Evolutionary conservation across 2,329 filamentous ascomycete genomes (phyloP), one percentile per base, ranked within the genome.

Genomic region (Penicillium sp.): DNA sequence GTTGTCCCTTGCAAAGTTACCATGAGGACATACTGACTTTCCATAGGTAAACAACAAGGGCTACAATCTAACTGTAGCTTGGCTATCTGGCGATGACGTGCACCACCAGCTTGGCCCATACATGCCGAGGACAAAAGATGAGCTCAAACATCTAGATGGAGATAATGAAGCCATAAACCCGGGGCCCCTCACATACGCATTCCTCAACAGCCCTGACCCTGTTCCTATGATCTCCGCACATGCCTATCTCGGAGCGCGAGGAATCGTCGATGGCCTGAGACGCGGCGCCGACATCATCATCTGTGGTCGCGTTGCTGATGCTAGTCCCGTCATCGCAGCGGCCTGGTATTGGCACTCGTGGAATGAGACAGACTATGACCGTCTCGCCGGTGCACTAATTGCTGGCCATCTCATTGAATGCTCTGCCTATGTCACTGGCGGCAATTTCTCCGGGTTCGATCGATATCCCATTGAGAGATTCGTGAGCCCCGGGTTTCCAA

Each of bases 281-380:
- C 58, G 69, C 6, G 77, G 77, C 1, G 77, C 76, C 1, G 75
- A 79, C 59, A 78, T 80, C 54, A 69, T 80, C 4, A 69, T 80
- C n/a, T 78, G 75, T 60, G 78, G 77, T 4, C 66, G 77, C 16
- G 75, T 78, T 1, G 62, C 76, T 4, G 77, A 79, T 67, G 81
- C 82, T 0, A 79, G 78, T 2, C 82, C 82, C 0, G 82, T 85
- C 0, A 84, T 86, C 58, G 84, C 81, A 0, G 82, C 83, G 0
- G 83, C 83, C 0, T 80, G 79, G 65, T 86, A 78, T 73, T 87
- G 83, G 79, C 78, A 86, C 54, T 72, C 75, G 1, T 87, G 83
- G 85, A 59, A 61, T 0, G 76, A 80, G n/a, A 76, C 73, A 0
- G 75, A 80, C 19, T 43, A 43, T 22, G 13, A 24, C 19, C 19